phyloP scores from a whole-genome alignment of 2,329 filamentous ascomycete species.

The Neofusicoccum cordaticola region DNA sequence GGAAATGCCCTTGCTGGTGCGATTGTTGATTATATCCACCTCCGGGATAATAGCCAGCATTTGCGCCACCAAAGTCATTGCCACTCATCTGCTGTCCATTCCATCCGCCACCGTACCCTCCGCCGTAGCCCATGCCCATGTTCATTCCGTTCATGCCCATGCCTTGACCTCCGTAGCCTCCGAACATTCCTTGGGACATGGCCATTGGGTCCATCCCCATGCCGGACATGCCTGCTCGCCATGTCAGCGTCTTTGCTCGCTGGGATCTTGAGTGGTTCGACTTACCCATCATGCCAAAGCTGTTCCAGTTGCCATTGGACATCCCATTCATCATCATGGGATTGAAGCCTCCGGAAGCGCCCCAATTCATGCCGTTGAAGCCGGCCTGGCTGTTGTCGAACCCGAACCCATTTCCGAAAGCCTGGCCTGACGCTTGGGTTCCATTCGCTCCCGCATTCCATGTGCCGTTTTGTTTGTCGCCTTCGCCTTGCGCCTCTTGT shows the following conservation, averaged over 20 bases:
- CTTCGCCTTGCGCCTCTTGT: conserved; percentile 20
- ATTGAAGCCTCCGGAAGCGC: conserved; percentile 61
- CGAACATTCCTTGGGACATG: conserved; percentile 77
- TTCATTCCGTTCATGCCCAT: conserved; percentile 81
- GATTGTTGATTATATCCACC: conserved; percentile 54
- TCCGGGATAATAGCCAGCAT: conserved; percentile 48
- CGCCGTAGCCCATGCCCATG: conserved; percentile 66
- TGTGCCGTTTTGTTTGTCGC: conserved; percentile 24
- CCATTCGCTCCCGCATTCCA: conserved; percentile 20
- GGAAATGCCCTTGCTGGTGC: conserved; percentile 40
- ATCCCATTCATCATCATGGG: conserved; percentile 60
- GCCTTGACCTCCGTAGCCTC: conserved; percentile 68
- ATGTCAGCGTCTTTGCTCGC: conserved; percentile 30
- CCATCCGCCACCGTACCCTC: conserved; percentile 61
- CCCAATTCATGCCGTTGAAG: conserved; percentile 61
- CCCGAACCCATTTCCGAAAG: conserved; percentile 40
- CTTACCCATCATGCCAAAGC: conserved; percentile 90
- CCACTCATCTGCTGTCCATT: conserved; percentile 63
- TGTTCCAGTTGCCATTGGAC: conserved; percentile 65
- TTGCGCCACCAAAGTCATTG: conserved; percentile 72
- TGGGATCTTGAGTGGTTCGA: conserved; percentile 21
- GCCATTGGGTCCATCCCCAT: conserved; percentile 82
- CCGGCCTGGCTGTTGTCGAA: conserved; percentile 43
- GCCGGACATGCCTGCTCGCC: conserved; percentile 63
- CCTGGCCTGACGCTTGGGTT: conserved; percentile 24